These are phyloP conservation scores for Micractinium sp. DNA, from an alignment of 139 green algal genomes.

Conservation along the genomic window DNA sequence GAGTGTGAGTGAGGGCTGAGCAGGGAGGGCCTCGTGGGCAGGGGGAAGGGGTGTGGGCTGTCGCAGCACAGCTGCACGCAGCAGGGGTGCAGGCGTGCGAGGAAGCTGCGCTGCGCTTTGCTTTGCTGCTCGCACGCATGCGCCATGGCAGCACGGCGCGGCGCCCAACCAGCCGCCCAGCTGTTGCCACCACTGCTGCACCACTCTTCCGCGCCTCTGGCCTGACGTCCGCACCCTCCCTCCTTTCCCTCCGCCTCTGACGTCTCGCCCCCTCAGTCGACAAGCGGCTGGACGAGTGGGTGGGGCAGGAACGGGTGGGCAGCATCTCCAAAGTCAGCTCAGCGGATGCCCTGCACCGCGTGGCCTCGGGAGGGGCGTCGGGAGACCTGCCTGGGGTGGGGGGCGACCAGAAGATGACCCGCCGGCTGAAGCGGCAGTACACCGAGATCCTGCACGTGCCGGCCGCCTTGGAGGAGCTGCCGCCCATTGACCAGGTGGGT, in stretches of 20 bases:
- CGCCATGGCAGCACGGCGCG: too few relatives aligned
- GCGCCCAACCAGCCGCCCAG: not conserved
- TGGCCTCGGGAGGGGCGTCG: conserved; percentile 12
- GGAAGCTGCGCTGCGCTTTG: too few relatives aligned
- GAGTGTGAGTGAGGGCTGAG: conserved; percentile 68
- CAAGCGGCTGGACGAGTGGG: conserved; percentile 91
- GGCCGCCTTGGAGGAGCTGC: conserved; percentile 49
- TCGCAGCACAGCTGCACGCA: too few relatives aligned
- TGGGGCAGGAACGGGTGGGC: conserved; percentile 50
- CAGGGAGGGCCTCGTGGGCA: too few relatives aligned
- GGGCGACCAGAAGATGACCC: conserved; percentile 82
- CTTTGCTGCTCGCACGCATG: too few relatives aligned
- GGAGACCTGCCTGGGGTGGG: conserved; percentile 10
- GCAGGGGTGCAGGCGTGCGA: too few relatives aligned
- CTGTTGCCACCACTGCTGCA: not conserved
- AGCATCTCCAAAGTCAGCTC: conserved; percentile 1
- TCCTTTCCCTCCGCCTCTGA: not conserved
- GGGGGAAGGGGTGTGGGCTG: too few relatives aligned
- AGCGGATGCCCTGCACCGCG: conserved; percentile 9
- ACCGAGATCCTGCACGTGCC: conserved; percentile 79
- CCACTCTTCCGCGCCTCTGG: not conserved
- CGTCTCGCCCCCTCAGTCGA: conserved; percentile 59
- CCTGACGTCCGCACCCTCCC: not conserved
- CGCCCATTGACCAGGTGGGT: conserved; percentile 41
- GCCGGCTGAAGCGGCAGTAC: conserved; percentile 80